Evolutionary conservation across 768 basidiomycete genomes (phyloP), one percentile per base, ranked within the genome.

Genomic region (Dendrothele bispora): DNA sequence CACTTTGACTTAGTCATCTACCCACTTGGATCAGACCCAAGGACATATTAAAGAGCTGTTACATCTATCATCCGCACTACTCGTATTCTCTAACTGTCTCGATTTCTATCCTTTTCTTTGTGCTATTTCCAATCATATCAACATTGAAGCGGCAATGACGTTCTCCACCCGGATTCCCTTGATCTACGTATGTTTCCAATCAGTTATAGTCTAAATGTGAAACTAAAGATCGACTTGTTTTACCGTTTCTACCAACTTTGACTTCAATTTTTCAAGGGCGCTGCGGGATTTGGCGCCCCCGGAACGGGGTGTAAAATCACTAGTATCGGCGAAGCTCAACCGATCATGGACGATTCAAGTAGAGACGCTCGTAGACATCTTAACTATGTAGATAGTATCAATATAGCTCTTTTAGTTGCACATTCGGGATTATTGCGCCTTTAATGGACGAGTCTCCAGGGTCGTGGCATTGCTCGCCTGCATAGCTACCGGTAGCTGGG

Each of bases 361-460:
- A 52, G 52, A 10, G 57, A 66, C 22, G 73, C 72, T 4, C 67
- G 73, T 42, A 56, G 49, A 4, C 71, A 72, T 49, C 46, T 79
- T 25, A 76, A n/a, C n/a, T n/a, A n/a, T n/a, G n/a, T n/a, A n/a
- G n/a, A n/a, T n/a, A n/a, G n/a, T n/a, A n/a, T n/a, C n/a, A n/a
- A n/a, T n/a, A 80, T 46, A 75, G 76, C 0, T 71, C 75, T 7
- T 64, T 72, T 25, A 47, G 70, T 34, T 78, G 78, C 37, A 71
- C 61, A 5, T 65, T 69, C 17, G 74, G 74, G 5, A 74, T 74
- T 1, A 71, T 73, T 0, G 77, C 80, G 58, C 60, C 68, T 55
- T 75, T 74, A 24, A 7, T 64, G 41, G 22, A 11, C 14, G 42
- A 51, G 12, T 21, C 2, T n/a, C 15, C 15, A 4, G 5, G 5